Percentiles rank a stretch among this genome's conserved stretches.
These are phyloP conservation scores for Acer yangbiense DNA, from an alignment of 345 rosid species.

Conservation along the genomic window DNA sequence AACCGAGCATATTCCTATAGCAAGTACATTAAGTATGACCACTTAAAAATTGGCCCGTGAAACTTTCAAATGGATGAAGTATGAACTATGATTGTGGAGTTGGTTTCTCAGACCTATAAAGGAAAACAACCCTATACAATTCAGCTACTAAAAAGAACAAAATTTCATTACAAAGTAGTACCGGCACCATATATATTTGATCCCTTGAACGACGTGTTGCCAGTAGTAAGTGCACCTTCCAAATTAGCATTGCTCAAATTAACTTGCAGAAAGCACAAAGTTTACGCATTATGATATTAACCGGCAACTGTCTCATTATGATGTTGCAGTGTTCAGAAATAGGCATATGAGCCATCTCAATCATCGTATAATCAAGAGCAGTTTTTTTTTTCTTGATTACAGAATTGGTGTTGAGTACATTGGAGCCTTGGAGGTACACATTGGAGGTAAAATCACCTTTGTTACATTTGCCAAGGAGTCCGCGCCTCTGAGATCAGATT, in stretches of 20 bases:
- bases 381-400: not conserved
- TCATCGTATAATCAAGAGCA: not conserved
- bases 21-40: not conserved
- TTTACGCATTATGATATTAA: not conserved
- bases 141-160: not conserved
- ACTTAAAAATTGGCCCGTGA: too few relatives aligned
- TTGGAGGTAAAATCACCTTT: conserved; percentile 54
- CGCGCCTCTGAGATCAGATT: conserved; percentile 85
- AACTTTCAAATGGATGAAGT: too few relatives aligned
- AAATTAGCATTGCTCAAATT: conserved; percentile 86
- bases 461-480: conserved; percentile 92
- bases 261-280: conserved; percentile 47
- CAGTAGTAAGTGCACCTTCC: conserved; percentile 91
- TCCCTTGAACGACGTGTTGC: conserved; percentile 96
- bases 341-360: not conserved
- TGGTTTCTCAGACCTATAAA: not conserved
- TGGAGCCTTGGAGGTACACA: not conserved
- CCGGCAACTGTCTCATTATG: not conserved
- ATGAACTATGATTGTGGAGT: not conserved
- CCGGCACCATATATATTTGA: conserved; percentile 90
- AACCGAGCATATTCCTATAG: too few relatives aligned
- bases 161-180: conserved; percentile 22
- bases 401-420: too few relatives aligned
- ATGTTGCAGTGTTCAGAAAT: not conserved
- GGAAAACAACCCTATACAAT: not conserved